Conservation (phyloP, 768 basidiomycete genomes). For the Tulasnella sp. region DNA sequence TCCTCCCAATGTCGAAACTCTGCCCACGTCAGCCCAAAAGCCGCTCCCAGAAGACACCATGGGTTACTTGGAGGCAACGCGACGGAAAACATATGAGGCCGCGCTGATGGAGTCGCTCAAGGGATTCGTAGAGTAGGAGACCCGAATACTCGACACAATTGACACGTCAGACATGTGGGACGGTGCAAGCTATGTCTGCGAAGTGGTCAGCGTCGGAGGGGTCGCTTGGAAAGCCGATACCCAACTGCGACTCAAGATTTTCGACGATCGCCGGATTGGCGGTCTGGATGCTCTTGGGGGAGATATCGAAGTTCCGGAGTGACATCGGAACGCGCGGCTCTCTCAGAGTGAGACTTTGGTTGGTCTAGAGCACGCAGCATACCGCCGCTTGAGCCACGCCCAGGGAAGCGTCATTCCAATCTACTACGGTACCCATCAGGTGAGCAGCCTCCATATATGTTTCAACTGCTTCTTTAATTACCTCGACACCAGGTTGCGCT, state of each 20-base stretch:
- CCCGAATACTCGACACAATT: neutral
- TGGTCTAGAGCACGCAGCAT: neutral
- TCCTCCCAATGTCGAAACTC: neutral
- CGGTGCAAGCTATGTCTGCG: neutral
- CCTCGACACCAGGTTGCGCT: neutral
- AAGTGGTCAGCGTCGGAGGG: neutral
- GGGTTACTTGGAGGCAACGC: neutral
- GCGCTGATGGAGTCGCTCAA: neutral
- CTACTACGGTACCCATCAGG: neutral
- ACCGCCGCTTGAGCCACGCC: neutral
- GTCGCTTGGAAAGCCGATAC: neutral
- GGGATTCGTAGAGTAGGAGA: neutral
- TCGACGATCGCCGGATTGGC: neutral
- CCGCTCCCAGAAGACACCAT: neutral
- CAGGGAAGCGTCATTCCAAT: neutral
- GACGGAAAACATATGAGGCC: neutral
- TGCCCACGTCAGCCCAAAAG: neutral
- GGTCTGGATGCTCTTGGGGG: neutral
- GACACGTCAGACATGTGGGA: neutral
- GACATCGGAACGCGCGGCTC: neutral
- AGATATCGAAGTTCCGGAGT: neutral
- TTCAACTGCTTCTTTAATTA: neutral
- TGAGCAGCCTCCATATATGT: neutral
- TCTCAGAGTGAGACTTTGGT: neutral
- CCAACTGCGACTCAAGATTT: neutral